phyloP scores from a whole-genome alignment of 441 rosid genomes.

The Mallotus repandus region DNA sequence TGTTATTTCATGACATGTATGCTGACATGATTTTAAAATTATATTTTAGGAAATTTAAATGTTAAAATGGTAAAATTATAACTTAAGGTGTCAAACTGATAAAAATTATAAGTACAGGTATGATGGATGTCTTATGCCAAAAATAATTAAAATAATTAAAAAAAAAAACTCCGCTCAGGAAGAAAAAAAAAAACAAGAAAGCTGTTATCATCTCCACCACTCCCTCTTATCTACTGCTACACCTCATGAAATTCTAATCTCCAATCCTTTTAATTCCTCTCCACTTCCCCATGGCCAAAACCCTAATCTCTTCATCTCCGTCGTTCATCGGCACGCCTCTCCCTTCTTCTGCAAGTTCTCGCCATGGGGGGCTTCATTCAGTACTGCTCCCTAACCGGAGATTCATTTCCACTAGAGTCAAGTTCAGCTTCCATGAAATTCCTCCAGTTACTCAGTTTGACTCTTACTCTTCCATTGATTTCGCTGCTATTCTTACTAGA shows the following conservation, averaged over 20 bases:
- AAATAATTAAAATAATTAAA: too few species aligned
- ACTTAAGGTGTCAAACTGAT: too few species aligned
- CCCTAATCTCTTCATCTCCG: conserved; percentile 62
- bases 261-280: conserved; percentile 3
- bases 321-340: conserved; percentile 56
- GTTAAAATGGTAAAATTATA: too few species aligned
- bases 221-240: not conserved
- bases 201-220: conserved; percentile 22
- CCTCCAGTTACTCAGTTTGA: too few species aligned
- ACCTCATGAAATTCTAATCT: conserved; percentile 31
- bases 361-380: conserved; percentile 34
- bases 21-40: too few species aligned
- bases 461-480: too few species aligned
- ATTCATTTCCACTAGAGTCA: conserved; percentile 40
- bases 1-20: too few species aligned
- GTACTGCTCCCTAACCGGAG: conserved; percentile 24
- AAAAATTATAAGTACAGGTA: too few species aligned
- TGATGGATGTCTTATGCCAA: not conserved
- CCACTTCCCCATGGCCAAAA: conserved; percentile 61
- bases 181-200: conserved; percentile 22
- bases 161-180: too few species aligned
- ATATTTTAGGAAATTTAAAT: too few species aligned
- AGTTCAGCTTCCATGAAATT: too few species aligned
- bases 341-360: conserved; percentile 39
- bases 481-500: too few species aligned